A percentile compares a stretch with the other conserved stretches of the same genome.
Conservation (phyloP, 2,329 filamentous ascomycete genomes). For the Fusarium tjaetaba region DNA sequence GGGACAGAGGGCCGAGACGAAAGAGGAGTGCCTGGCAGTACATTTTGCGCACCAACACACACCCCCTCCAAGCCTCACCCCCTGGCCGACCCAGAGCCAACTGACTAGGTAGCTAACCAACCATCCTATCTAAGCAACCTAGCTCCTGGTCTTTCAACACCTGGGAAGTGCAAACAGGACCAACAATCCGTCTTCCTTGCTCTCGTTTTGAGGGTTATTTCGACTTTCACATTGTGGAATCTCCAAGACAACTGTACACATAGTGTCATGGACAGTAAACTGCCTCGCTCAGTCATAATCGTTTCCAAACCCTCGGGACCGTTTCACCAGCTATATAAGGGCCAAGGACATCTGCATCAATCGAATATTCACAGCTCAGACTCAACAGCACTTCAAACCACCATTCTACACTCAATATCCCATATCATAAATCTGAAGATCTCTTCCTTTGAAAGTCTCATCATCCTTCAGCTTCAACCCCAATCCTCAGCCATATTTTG, state of each 20-base stretch:
- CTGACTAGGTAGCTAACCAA: slow-evolving; percentile 41
- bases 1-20: slow-evolving; percentile 37
- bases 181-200: slow-evolving; percentile 42
- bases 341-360: slow-evolving; percentile 28
- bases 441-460: not conserved
- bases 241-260: slow-evolving; percentile 40
- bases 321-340: slow-evolving; percentile 46
- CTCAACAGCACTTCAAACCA: slow-evolving; percentile 26
- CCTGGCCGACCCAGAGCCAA: slow-evolving; percentile 39
- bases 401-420: not conserved
- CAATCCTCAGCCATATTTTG: slow-evolving; percentile 5
- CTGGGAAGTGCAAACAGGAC: slow-evolving; percentile 37
- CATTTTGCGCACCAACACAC: slow-evolving; percentile 37
- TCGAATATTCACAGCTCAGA: slow-evolving; percentile 30
- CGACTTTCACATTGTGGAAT: slow-evolving; percentile 43
- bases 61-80: slow-evolving; percentile 39
- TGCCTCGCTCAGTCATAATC: slow-evolving; percentile 37
- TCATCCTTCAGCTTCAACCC: not conserved
- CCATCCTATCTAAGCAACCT: slow-evolving; percentile 39
- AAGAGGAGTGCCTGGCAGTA: slow-evolving; percentile 39
- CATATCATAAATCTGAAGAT: not conserved
- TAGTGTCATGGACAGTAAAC: slow-evolving; percentile 44
- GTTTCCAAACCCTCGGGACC: slow-evolving; percentile 39
- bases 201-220: slow-evolving; percentile 41
- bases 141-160: slow-evolving; percentile 36